These are phyloP conservation scores for Lactarius deliciosus DNA, from an alignment of 768 basidiomycete species.

Conservation along the genomic window DNA sequence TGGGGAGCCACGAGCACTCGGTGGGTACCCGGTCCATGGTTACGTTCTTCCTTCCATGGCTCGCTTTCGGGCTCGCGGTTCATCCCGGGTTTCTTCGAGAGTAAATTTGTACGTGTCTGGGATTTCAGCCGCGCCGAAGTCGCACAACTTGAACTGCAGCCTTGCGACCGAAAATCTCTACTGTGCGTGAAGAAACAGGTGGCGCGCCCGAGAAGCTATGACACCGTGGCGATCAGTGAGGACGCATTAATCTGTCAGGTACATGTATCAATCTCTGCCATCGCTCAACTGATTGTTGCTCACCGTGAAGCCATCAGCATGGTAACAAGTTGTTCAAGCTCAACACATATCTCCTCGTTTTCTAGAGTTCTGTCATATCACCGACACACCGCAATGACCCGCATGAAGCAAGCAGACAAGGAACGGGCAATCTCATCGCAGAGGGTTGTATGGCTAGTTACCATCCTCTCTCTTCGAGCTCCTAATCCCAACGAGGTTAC, in stretches of 20 bases:
- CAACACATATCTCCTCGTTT: slow-evolving; percentile 13
- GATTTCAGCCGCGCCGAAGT: slow-evolving; percentile 11
- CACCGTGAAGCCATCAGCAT: not conserved
- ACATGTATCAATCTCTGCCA: not conserved
- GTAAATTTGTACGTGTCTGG: not conserved
- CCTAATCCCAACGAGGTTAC: not conserved
- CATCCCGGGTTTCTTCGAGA: not conserved
- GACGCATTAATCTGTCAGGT: slow-evolving; percentile 16
- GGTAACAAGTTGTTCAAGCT: not conserved
- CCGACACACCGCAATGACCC: not conserved
- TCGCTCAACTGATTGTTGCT: not conserved
- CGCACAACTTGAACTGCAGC: not conserved
- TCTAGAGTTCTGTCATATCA: slow-evolving; percentile 1
- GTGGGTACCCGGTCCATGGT: not conserved
- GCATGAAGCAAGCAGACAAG: not conserved
- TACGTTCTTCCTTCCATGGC: not conserved
- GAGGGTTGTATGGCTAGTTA: not conserved
- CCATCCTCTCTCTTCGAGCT: not conserved
- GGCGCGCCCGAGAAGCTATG: not conserved
- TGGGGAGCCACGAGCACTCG: slow-evolving; percentile 9
- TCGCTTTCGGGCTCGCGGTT: not conserved
- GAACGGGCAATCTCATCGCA: not conserved
- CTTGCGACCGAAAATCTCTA: not conserved
- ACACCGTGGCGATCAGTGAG: slow-evolving; percentile 10
- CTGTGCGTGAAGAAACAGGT: not conserved